These are phyloP conservation scores for Candida odintsovae DNA, from an alignment of 805 yeast genomes.

Conservation along the genomic window DNA sequence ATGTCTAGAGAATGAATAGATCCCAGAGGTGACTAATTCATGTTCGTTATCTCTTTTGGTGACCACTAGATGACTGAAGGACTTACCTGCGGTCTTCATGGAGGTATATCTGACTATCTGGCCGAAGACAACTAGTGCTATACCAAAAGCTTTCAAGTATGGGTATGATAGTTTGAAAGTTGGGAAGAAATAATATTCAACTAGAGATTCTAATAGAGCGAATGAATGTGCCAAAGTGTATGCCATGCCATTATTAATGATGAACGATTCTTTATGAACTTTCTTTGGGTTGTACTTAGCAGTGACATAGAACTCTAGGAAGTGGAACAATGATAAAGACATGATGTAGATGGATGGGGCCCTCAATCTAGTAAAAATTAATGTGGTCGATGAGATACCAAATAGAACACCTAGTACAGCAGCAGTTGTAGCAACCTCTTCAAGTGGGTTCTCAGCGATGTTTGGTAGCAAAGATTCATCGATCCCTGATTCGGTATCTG, in stretches of 20 bases:
- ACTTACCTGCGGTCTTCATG: slow-evolving; percentile 82
- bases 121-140: slow-evolving; percentile 45
- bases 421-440: slow-evolving; percentile 39
- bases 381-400: slow-evolving; percentile 32
- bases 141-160: slow-evolving; percentile 37
- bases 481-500: not conserved
- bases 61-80: slow-evolving; percentile 80
- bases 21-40: slow-evolving; percentile 63
- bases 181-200: slow-evolving; percentile 37
- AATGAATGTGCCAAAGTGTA: slow-evolving; percentile 52
- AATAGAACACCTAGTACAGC: slow-evolving; percentile 35
- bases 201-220: slow-evolving; percentile 45
- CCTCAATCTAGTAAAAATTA: slow-evolving; percentile 25
- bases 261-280: slow-evolving; percentile 64
- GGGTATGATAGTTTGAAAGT: slow-evolving; percentile 21
- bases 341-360: slow-evolving; percentile 44
- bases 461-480: slow-evolving; percentile 22
- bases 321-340: slow-evolving; percentile 61
- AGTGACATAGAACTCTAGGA: slow-evolving; percentile 76
- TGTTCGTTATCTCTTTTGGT: slow-evolving; percentile 49
- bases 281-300: slow-evolving; percentile 64
- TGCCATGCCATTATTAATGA: slow-evolving; percentile 56
- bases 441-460: slow-evolving; percentile 35
- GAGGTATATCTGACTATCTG: slow-evolving; percentile 68
- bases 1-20: slow-evolving; percentile 66